These are phyloP conservation scores for Melampsora larici-populina DNA, from an alignment of 1,284 basidiomycete species.

Conservation along the genomic window DNA sequence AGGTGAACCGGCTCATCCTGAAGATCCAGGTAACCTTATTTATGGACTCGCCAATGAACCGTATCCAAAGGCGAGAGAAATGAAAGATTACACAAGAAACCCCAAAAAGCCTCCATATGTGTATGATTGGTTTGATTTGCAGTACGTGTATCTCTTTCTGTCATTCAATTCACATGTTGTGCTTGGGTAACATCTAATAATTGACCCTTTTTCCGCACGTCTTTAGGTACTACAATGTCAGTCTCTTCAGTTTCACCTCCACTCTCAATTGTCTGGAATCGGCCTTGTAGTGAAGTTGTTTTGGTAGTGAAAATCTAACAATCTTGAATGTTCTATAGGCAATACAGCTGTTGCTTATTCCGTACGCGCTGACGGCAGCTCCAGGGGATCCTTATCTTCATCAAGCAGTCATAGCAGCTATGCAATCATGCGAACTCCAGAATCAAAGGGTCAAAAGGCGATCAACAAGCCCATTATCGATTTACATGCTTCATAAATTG, in stretches of 20 bases:
- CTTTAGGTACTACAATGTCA: slow-evolving; percentile 21
- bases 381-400: slow-evolving; percentile 21
- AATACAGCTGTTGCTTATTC: slow-evolving; percentile 32
- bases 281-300: not conserved
- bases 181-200: not conserved
- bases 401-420: slow-evolving; percentile 22
- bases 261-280: not conserved
- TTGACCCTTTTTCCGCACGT: not conserved
- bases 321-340: slow-evolving; percentile 1
- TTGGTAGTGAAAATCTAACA: not conserved
- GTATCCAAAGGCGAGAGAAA: no score
- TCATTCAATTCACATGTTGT: not conserved
- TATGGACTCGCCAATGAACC: no score
- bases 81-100: not conserved
- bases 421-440: slow-evolving; percentile 31
- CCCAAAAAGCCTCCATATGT: slow-evolving; percentile 4
- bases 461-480: slow-evolving; percentile 20
- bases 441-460: slow-evolving; percentile 14
- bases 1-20: not conserved
- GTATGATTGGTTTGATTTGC: slow-evolving; percentile 38
- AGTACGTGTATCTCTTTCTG: slow-evolving; percentile 9
- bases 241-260: not conserved
- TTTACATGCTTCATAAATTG: slow-evolving; percentile 34
- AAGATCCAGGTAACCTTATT: not conserved
- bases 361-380: slow-evolving; percentile 17